Evolutionary conservation across 352 stramenopile species (phyloP).

Genomic region (Peronospora tabacina): DNA sequence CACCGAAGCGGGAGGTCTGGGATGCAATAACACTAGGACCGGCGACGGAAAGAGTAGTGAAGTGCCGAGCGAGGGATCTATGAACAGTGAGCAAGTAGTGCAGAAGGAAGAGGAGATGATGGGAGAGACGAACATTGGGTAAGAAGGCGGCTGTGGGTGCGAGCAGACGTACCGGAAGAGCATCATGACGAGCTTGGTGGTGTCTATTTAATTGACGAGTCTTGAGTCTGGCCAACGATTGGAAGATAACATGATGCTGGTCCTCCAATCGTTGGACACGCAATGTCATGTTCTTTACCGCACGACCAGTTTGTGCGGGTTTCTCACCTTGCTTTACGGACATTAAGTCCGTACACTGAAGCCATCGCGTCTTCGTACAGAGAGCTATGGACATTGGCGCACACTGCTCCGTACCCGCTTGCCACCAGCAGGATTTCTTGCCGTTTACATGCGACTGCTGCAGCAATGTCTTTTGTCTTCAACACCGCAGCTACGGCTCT

Average conservation of each 20-base stretch:
- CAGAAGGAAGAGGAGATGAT: conserved; percentile 9
- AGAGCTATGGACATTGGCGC: conserved; percentile 56
- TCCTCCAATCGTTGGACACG: no score
- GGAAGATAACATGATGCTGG: conserved; percentile 8
- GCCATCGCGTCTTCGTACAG: no score
- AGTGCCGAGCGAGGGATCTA: conserved; percentile 53
- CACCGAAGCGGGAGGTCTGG: conserved; percentile 24
- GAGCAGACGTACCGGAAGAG: conserved; percentile 35
- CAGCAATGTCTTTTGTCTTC: conserved; percentile 70
- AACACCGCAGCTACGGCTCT: conserved; percentile 69
- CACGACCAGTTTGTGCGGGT: no score
- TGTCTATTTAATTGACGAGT: conserved; percentile 15
- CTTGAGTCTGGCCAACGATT: conserved; percentile 12
- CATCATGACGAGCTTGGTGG: conserved; percentile 23
- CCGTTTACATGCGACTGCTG: conserved; percentile 85
- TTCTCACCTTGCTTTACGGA: no score
- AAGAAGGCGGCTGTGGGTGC: neutral
- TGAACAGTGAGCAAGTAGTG: neutral
- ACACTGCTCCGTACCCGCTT: conserved; percentile 58
- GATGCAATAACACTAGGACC: conserved; percentile 2
- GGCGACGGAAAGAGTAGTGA: conserved; percentile 41
- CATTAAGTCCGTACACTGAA: no score
- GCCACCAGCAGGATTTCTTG: conserved; percentile 77
- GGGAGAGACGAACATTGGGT: neutral
- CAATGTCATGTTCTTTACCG: no score